Percentiles rank a stretch among this genome's conserved stretches.
Evolutionary conservation across 495 filamentous ascomycete species (phyloP).

Genomic region (Annulohypoxylon stygium): DNA sequence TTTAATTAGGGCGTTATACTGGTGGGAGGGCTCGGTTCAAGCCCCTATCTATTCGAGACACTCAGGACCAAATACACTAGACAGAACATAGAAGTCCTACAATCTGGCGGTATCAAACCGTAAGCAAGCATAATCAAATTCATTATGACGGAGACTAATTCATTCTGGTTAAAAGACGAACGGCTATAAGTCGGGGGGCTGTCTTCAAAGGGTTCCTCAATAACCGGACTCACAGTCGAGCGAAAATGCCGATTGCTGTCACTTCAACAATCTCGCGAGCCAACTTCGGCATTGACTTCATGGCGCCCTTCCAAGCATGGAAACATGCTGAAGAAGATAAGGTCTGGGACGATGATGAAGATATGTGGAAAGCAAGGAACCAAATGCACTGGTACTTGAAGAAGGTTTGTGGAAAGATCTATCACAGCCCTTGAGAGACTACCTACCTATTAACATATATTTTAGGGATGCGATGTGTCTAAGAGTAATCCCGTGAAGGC

Average conservation of each 20-base stretch:
- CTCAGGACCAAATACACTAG: constrained; percentile 21
- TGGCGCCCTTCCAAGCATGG: neutral
- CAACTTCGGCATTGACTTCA: constrained; percentile 30
- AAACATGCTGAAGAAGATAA: constrained; percentile 18
- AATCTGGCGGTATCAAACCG: constrained; percentile 26
- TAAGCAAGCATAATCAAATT: constrained; percentile 1
- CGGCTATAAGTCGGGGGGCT: constrained; percentile 45
- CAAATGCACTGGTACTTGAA: constrained; percentile 37
- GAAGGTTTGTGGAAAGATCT: constrained; percentile 7
- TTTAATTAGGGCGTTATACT: constrained; percentile 41
- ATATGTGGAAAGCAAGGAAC: neutral
- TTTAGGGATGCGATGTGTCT: constrained; percentile 1
- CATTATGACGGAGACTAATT: neutral
- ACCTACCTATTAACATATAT: neutral
- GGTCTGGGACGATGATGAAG: constrained; percentile 1
- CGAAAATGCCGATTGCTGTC: neutral
- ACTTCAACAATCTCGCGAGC: constrained; percentile 34
- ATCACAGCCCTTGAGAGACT: too few relatives aligned
- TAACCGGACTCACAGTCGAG: constrained; percentile 1
- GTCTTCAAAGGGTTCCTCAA: constrained; percentile 40
- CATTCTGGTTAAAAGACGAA: constrained; percentile 27
- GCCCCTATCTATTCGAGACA: constrained; percentile 39
- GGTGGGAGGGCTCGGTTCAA: constrained; percentile 47
- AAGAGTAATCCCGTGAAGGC: neutral
- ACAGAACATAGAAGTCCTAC: constrained; percentile 10